A percentile compares a stretch with the other conserved stretches of the same genome.
phyloP scores from a whole-genome alignment of 768 basidiomycete species.

The Hirschioporus abietinus region DNA sequence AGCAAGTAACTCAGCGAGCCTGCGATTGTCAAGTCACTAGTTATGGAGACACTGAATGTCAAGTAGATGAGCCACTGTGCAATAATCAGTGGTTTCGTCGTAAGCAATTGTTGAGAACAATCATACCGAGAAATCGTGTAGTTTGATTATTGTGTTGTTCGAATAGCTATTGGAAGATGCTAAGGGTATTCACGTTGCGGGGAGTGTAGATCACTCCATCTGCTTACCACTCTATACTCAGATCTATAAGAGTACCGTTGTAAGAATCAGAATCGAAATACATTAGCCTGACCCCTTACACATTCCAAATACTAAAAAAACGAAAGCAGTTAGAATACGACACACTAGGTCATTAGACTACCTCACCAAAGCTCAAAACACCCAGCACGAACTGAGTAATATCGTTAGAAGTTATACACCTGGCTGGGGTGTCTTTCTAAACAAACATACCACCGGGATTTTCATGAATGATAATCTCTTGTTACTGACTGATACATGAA shows the following conservation, averaged over 20 bases:
- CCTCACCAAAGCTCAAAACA: background rate
- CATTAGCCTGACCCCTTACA: background rate
- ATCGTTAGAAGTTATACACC: background rate
- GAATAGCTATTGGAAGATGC: background rate
- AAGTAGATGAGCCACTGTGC: background rate
- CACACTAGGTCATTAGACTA: background rate
- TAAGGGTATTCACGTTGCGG: background rate
- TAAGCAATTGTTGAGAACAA: background rate
- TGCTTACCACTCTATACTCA: background rate
- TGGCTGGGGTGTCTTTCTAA: no score
- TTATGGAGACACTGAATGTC: background rate
- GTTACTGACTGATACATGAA: background rate
- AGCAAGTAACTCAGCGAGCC: background rate
- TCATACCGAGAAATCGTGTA: background rate
- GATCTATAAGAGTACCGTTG: background rate
- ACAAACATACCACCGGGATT: background rate
- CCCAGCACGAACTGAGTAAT: background rate
- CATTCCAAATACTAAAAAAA: background rate
- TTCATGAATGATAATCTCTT: slow-evolving; percentile 1
- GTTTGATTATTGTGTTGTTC: background rate
- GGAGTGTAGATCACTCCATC: background rate
- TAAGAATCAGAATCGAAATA: background rate
- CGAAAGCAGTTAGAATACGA: background rate
- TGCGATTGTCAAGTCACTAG: background rate
- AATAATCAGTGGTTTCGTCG: background rate